Evolutionary conservation across 352 stramenopile genomes (phyloP).

Genomic region (Phytophthora tentaculata): DNA sequence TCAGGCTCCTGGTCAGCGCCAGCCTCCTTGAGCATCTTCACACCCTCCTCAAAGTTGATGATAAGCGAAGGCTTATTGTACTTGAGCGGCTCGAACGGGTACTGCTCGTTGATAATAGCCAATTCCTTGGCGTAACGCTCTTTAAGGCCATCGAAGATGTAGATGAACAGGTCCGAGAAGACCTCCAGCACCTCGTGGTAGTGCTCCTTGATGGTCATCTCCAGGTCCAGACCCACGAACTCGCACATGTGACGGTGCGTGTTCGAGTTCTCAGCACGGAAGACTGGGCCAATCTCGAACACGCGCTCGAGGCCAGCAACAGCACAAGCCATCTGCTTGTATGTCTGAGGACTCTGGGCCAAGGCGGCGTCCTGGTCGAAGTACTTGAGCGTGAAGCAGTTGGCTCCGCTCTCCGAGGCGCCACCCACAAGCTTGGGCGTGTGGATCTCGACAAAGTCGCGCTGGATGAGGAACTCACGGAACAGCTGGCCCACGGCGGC

Average conservation of each 20-base stretch:
- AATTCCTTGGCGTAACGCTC: slow-evolving; percentile 94
- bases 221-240: slow-evolving; percentile 99
- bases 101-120: slow-evolving; percentile 95
- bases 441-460: slow-evolving; percentile 99
- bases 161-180: slow-evolving; percentile 99
- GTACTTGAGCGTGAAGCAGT: slow-evolving; percentile 99
- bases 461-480: slow-evolving; percentile 94
- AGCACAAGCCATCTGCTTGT: slow-evolving; percentile 99
- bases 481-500: slow-evolving; percentile 97
- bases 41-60: slow-evolving; percentile 94
- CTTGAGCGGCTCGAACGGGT: slow-evolving; percentile 98
- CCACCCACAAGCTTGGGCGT: slow-evolving; percentile 98
- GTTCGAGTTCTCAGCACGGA: slow-evolving; percentile 99
- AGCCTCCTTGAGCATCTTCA: slow-evolving; percentile 91
- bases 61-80: slow-evolving; percentile 95
- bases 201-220: slow-evolving; percentile 99
- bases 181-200: slow-evolving; percentile 99
- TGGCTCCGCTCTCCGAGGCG: slow-evolving; percentile 96
- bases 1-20: slow-evolving; percentile 77
- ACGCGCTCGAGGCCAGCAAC: slow-evolving; percentile 98
- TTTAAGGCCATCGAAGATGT: slow-evolving; percentile 99
- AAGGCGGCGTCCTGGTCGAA: slow-evolving; percentile 98
- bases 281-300: slow-evolving; percentile 99
- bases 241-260: slow-evolving; percentile 99
- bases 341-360: slow-evolving; percentile 97